Evolutionary conservation across 345 rosid species (phyloP), one percentile per base, ranked within the genome.

Genomic region (Firmiana major): DNA sequence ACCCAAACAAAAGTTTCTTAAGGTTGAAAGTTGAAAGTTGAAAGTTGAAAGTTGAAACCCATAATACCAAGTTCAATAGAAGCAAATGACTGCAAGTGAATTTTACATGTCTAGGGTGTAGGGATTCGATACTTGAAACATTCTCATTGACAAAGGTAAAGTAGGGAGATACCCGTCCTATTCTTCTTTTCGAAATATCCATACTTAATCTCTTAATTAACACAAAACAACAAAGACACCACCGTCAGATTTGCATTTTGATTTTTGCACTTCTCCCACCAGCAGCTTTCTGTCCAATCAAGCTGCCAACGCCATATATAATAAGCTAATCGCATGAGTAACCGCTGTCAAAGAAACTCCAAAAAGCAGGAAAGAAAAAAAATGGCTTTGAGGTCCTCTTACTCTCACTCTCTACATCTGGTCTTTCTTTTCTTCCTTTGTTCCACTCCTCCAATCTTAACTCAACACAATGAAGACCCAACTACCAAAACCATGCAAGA

Each of bases 401-500:
- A 42, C 34, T 60, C 63, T 17, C 55, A 1, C 34, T 71, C 45
- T 12, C 54, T 63, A 0, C 12, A 53, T 48, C 59, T 75, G 73
- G 54, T 66, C 6, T 67, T 46, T 60, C 79, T 57, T 77, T 70
- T 81, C 72, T 76, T 48, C 46, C 73, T 64, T 80, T 78, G 59
- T 42, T 75, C 73, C 43, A 40, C 63, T 60, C 63, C 91, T 73
- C 79, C 86, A 68, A 80, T 51, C 81, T 79, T 53, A 53, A 87
- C 87, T 70, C 79, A 78, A 77, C 57, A 79, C 28, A 81, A 85
- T 86, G 89, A 79, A 28, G 93, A 83, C 85, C 87, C 93, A 22
- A 86, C 91, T 17, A 82, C 78, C 67, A 84, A 65, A 85, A 92
- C 91, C 40, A 90, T 92, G 97, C 91, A 92, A 75, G 97, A 86